Percentiles rank a stretch among this genome's conserved stretches.
phyloP scores from a whole-genome alignment of 257 asterid genomes.

The Nyctanthes arbortristis region DNA sequence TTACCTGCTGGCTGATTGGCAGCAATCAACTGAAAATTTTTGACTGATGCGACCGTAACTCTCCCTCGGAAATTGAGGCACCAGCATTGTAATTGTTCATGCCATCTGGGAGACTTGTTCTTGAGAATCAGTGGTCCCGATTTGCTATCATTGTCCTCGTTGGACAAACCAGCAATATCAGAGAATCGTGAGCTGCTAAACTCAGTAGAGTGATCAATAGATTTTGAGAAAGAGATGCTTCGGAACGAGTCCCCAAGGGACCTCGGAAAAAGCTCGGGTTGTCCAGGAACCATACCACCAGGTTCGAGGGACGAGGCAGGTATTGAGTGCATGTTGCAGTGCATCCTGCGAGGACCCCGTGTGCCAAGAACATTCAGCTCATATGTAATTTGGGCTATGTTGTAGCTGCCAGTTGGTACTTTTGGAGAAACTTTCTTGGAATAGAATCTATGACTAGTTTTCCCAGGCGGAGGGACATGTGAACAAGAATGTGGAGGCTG shows the following conservation, averaged over 20 bases:
- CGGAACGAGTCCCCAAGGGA: constrained; percentile 87
- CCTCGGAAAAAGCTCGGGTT: constrained; percentile 79
- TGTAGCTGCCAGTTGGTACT: constrained; percentile 86
- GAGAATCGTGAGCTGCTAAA: constrained; percentile 85
- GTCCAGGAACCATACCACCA: constrained; percentile 87
- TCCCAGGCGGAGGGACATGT: constrained; percentile 58
- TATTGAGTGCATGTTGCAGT: constrained; percentile 82
- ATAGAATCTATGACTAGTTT: constrained; percentile 73
- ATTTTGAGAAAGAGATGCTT: constrained; percentile 80
- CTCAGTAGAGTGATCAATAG: constrained; percentile 70
- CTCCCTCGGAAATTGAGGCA: constrained; percentile 87
- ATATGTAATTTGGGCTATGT: constrained; percentile 74
- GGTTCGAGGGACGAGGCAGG: constrained; percentile 80
- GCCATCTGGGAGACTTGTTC: constrained; percentile 97
- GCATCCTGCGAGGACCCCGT: constrained; percentile 91
- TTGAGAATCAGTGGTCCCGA: constrained; percentile 64
- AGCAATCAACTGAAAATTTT: constrained; percentile 84
- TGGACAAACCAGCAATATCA: constrained; percentile 44
- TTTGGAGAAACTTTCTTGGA: constrained; percentile 86
- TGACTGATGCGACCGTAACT: constrained; percentile 93
- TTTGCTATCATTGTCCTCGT: constrained; percentile 49
- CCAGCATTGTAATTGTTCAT: constrained; percentile 95
- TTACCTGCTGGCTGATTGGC: constrained; percentile 40
- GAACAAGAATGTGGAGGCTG: constrained; percentile 67
- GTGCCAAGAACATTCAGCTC: constrained; percentile 95